Conservation (phyloP, 1,139 yeast species). For the Keqinozyma sinolaborantium region DNA sequence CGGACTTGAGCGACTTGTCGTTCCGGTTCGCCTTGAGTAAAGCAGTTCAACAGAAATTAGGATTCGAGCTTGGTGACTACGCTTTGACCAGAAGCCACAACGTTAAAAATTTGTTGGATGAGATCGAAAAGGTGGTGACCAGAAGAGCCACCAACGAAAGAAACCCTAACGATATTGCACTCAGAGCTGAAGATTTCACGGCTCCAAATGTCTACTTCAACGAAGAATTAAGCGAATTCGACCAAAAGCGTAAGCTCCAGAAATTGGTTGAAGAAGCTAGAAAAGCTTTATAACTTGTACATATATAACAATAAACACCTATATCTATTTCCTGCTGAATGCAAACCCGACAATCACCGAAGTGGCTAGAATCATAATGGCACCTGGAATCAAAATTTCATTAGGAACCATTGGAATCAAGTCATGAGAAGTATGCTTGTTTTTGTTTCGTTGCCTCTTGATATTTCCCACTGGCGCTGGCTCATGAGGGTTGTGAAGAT, state of each 20-base stretch:
- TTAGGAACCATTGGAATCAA: conserved; percentile 57
- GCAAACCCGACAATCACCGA: conserved; percentile 54
- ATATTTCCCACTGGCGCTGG: conserved; percentile 24
- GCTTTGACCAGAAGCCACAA: conserved; percentile 49
- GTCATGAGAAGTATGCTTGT: conserved; percentile 15
- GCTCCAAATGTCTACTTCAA: conserved; percentile 52
- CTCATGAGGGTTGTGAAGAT: conserved; percentile 66
- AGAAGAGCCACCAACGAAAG: conserved; percentile 57
- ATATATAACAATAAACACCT: conserved; percentile 6
- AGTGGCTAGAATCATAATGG: conserved; percentile 59
- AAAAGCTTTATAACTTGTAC: conserved; percentile 11
- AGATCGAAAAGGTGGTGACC: conserved; percentile 41
- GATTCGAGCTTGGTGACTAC: conserved; percentile 66
- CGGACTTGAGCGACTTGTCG: conserved; percentile 43
- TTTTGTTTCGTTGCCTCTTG: conserved; percentile 8
- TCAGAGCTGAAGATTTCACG: conserved; percentile 37
- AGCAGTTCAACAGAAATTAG: conserved; percentile 54
- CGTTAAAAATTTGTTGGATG: conserved; percentile 42
- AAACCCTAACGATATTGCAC: conserved; percentile 65
- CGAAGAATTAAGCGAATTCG: conserved; percentile 26
- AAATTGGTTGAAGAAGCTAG: conserved; percentile 32
- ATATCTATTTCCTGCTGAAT: conserved; percentile 29
- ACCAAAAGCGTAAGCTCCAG: conserved; percentile 27
- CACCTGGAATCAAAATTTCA: conserved; percentile 61
- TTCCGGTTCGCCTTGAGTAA: conserved; percentile 59